Evolutionary conservation across 176 grass and related monocot species (phyloP).

Genomic region (Alopecurus myosuroides): DNA sequence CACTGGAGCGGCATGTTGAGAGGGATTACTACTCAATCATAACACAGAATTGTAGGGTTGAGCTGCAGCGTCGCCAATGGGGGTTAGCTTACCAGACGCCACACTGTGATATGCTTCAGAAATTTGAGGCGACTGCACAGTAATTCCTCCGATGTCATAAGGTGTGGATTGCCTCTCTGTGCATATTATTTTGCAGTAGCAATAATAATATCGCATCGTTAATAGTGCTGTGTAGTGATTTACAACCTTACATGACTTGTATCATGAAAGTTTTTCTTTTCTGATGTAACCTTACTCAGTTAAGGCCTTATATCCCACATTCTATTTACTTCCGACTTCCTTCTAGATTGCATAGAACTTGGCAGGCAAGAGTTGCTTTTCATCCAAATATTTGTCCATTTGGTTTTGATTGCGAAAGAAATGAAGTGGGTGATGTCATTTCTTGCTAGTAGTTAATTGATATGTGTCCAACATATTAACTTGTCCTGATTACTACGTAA

Average conservation of each 20-base stretch:
- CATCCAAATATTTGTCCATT: background rate
- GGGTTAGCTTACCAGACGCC: conserved; percentile 58
- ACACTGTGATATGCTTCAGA: conserved; percentile 73
- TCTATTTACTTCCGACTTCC: background rate
- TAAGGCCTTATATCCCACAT: background rate
- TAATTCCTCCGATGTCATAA: conserved; percentile 24
- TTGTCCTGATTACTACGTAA: background rate
- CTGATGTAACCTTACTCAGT: background rate
- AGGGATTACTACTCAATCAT: conserved; percentile 71
- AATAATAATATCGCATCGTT: background rate
- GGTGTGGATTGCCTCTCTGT: conserved; percentile 31
- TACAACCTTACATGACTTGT: background rate
- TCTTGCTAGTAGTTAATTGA: background rate
- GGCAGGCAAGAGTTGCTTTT: background rate
- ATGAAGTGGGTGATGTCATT: background rate
- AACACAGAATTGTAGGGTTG: conserved; percentile 70
- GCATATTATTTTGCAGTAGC: conserved; percentile 3
- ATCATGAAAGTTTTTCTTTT: background rate
- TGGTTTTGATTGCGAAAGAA: conserved; percentile 1
- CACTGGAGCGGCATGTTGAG: conserved; percentile 69
- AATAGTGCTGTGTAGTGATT: background rate
- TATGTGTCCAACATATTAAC: background rate
- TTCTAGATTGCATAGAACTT: background rate
- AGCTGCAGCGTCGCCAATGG: conserved; percentile 91
- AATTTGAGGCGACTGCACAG: conserved; percentile 49